Conservation (phyloP, 495 filamentous ascomycete species). For the Parachaetomium inaequale region DNA sequence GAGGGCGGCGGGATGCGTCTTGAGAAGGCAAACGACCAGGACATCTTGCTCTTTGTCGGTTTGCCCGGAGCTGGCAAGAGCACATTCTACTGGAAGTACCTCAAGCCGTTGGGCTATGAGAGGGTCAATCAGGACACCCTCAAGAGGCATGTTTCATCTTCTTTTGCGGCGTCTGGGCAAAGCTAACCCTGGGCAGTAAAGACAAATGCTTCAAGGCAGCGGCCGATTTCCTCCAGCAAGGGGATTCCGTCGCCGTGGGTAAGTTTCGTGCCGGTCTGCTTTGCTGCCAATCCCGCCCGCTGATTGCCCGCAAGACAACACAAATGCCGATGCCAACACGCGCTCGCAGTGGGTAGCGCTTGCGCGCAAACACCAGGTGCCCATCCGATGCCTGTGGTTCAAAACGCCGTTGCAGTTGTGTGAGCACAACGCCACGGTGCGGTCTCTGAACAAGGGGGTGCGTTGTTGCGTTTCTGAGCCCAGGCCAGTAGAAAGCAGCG, state of each 20-base stretch:
- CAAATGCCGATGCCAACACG: constrained; percentile 76
- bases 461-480: not conserved
- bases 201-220: constrained; percentile 84
- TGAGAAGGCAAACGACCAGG: constrained; percentile 59
- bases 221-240: constrained; percentile 56
- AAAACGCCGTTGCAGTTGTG: constrained; percentile 67
- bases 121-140: constrained; percentile 86
- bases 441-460: constrained; percentile 60
- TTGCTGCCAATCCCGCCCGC: not conserved
- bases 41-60: constrained; percentile 82
- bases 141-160: constrained; percentile 58
- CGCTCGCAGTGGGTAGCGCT: constrained; percentile 71
- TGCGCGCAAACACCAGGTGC: constrained; percentile 63
- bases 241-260: constrained; percentile 69
- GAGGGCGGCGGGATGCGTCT: constrained; percentile 39
- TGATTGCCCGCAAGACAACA: constrained; percentile 65
- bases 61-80: constrained; percentile 88
- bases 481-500: constrained; percentile 30
- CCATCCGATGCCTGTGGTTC: constrained; percentile 85
- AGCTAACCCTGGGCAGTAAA: constrained; percentile 21
- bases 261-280: constrained; percentile 3
- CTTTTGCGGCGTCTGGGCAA: not conserved
- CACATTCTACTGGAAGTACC: constrained; percentile 76
- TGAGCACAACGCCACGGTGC: constrained; percentile 84
- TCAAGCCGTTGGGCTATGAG: constrained; percentile 77